Base-by-base conservation (phyloP, 129 eudicot species). In the Dittrichia graveolens region DNA sequence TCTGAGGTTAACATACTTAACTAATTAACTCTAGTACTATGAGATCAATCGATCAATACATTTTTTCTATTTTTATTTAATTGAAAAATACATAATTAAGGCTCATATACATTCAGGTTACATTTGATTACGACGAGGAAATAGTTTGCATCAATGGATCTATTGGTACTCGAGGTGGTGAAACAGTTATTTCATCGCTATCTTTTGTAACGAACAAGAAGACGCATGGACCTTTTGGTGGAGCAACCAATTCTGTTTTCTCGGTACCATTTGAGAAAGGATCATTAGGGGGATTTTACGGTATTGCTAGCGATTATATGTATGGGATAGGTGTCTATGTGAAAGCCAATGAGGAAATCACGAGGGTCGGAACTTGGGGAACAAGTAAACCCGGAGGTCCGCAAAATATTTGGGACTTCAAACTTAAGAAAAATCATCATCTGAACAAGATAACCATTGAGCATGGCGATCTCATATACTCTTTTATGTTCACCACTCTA, bases 201-300 rank as follows among this genome's bases (percentile, higher is more conserved):
- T 38, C 52, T 52, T 52, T 39, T 45, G 1, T 4, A 15, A 65
- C 71, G 0, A 65, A 18, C 18, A 65, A 65, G 71, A 18, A 2
- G 10, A 57, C 18, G 3, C 49, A 52, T 70, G 75, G 75, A 16
- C 75, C 75, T 54, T 70, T 70, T 70, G 75, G 75, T 52, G 9
- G 8, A 4, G 48, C 8, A 38, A 8, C 15, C 0, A 6, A 57
- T 0, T 3, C 16, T 15, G 3, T 38, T 3, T 70, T 70, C 15
- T 70, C 75, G 4, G 5, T 70, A 43, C 75, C 65, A 0, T 55
- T 18, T 15, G 38, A 40, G 7, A 41, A 70, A 37, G 75, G 75
- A 8, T 53, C 35, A 3, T 24, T 72, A 7, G 54, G 24, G 0
- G 76, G 76, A 8, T 57, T 71, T 71, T 34, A 71, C 0, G 76